These are phyloP conservation scores for Chlorella vulgaris DNA, from an alignment of 139 green algal species.

Conservation along the genomic window DNA sequence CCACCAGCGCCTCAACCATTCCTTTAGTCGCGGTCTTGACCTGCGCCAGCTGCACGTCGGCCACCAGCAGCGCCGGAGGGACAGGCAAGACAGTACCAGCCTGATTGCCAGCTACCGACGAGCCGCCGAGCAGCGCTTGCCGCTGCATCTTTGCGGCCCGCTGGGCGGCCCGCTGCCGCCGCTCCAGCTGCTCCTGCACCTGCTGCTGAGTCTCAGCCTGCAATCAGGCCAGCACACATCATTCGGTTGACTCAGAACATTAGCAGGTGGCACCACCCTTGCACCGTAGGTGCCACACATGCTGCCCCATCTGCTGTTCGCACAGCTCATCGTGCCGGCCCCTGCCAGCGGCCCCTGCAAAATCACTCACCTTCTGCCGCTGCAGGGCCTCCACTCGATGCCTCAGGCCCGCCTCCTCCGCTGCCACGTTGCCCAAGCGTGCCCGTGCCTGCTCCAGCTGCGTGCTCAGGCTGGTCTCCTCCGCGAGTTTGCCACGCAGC, in stretches of 20 bases:
- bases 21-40: conserved; percentile 5
- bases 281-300: no score
- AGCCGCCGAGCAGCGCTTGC: not conserved
- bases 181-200: conserved; percentile 1
- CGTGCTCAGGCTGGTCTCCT: not conserved
- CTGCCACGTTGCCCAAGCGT: not conserved
- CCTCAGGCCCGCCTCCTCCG: conserved; percentile 1
- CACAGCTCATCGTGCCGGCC: not conserved
- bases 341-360: not conserved
- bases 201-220: conserved; percentile 9
- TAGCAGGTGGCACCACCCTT: no score
- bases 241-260: no score
- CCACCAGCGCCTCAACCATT: conserved; percentile 22
- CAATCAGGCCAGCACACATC: not conserved
- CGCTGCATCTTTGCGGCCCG: not conserved
- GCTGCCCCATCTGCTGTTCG: not conserved
- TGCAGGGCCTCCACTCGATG: conserved; percentile 10
- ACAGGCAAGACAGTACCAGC: no score
- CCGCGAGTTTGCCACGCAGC: not conserved
- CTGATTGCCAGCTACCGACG: not conserved
- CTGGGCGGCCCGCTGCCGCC: conserved; percentile 4
- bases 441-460: not conserved
- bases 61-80: not conserved
- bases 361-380: conserved; percentile 14
- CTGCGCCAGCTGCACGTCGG: conserved; percentile 16